Percentiles rank a stretch among this genome's conserved stretches.
phyloP scores from a whole-genome alignment of 1,284 basidiomycete genomes.

The Veloporphyrellus conicus region DNA sequence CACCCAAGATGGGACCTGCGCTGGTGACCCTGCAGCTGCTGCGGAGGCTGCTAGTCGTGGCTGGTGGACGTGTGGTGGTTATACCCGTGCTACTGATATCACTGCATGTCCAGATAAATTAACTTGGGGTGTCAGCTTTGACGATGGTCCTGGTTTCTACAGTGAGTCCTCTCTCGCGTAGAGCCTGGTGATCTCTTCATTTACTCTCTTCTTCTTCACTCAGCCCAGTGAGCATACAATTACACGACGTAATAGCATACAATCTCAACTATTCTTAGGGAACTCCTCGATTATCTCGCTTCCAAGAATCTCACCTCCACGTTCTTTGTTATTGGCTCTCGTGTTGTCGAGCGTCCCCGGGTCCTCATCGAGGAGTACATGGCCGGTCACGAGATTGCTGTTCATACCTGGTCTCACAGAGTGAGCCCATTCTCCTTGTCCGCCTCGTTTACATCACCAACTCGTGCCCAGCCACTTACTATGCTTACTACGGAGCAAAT shows the following conservation, averaged over 20 bases:
- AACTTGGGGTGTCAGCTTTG: slow-evolving; percentile 82
- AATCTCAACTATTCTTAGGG: slow-evolving; percentile 37
- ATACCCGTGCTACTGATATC: slow-evolving; percentile 64
- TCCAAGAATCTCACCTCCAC: slow-evolving; percentile 70
- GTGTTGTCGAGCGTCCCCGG: slow-evolving; percentile 75
- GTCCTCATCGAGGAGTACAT: slow-evolving; percentile 84
- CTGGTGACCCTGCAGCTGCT: slow-evolving; percentile 53
- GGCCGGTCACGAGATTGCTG: slow-evolving; percentile 74
- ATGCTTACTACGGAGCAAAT: slow-evolving; percentile 81
- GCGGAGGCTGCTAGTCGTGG: slow-evolving; percentile 57
- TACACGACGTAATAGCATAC: slow-evolving; percentile 15
- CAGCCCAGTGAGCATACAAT: slow-evolving; percentile 43
- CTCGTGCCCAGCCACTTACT: slow-evolving; percentile 59
- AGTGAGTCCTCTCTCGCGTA: slow-evolving; percentile 61
- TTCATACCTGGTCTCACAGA: slow-evolving; percentile 76
- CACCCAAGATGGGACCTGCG: slow-evolving; percentile 65
- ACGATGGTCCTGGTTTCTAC: slow-evolving; percentile 80
- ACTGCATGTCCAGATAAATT: slow-evolving; percentile 73
- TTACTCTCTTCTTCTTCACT: slow-evolving; percentile 6
- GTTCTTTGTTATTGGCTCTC: slow-evolving; percentile 91
- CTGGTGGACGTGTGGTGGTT: slow-evolving; percentile 89
- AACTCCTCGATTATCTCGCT: slow-evolving; percentile 66
- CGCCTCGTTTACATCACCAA: not conserved
- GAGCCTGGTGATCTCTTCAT: not conserved
- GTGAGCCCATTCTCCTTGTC: slow-evolving; percentile 32